A percentile compares a stretch with the other conserved stretches of the same genome.
Evolutionary conservation across 169 alveolate species (phyloP).

Genomic region (Fabrea salina): DNA sequence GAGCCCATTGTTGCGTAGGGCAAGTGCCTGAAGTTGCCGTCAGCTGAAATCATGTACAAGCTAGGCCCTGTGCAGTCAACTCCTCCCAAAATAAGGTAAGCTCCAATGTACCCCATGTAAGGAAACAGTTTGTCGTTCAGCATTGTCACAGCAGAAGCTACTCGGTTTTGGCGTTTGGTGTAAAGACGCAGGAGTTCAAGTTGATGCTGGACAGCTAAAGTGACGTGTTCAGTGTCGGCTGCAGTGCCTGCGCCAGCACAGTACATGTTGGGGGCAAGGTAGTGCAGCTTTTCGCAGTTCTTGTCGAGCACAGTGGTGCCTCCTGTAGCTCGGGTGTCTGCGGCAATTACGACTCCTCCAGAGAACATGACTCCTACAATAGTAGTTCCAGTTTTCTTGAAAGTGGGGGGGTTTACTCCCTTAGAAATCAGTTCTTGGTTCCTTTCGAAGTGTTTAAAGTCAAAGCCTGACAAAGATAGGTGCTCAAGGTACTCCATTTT

Average conservation of each 20-base stretch:
- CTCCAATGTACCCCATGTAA: slow-evolving; percentile 96
- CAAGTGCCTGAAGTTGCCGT: slow-evolving; percentile 89
- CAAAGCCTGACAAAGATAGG: background rate
- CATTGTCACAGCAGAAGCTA: slow-evolving; percentile 87
- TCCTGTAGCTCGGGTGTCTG: slow-evolving; percentile 98
- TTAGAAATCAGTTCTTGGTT: background rate
- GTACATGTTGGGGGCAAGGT: slow-evolving; percentile 93
- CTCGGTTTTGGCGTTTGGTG: slow-evolving; percentile 89
- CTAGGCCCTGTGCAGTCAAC: slow-evolving; percentile 95
- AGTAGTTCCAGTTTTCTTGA: slow-evolving; percentile 96
- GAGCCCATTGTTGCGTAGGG: slow-evolving; percentile 98
- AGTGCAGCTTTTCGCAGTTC: slow-evolving; percentile 94
- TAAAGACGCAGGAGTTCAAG: slow-evolving; percentile 92
- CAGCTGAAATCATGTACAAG: slow-evolving; percentile 91
- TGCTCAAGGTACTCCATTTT: slow-evolving; percentile 22
- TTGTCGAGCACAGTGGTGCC: slow-evolving; percentile 98
- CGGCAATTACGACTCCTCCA: slow-evolving; percentile 97
- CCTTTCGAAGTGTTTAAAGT: background rate
- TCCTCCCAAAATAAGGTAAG: slow-evolving; percentile 98
- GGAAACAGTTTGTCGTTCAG: slow-evolving; percentile 86
- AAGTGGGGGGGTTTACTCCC: slow-evolving; percentile 1
- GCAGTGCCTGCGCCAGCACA: slow-evolving; percentile 99
- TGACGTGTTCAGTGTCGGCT: slow-evolving; percentile 96
- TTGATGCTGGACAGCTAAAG: slow-evolving; percentile 86
- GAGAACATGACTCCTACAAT: slow-evolving; percentile 94